These are phyloP conservation scores for Penicillium brevicompactum DNA, from an alignment of 2,329 filamentous ascomycete genomes.

Conservation along the genomic window DNA sequence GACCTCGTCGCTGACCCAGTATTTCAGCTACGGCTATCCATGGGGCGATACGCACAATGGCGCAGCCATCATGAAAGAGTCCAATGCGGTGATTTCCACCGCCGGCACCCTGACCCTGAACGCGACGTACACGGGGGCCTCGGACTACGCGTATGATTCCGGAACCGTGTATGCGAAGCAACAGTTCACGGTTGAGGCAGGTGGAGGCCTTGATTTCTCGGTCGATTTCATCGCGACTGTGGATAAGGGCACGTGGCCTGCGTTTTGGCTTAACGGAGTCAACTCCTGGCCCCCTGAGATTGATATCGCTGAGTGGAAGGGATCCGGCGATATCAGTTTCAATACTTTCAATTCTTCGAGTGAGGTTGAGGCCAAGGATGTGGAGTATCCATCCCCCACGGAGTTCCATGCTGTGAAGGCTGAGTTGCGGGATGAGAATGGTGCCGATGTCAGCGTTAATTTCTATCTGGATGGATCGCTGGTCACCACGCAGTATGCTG, in stretches of 20 bases:
- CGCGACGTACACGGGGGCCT: slow-evolving; percentile 43
- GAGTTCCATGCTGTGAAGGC: slow-evolving; percentile 55
- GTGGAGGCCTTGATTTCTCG: slow-evolving; percentile 43
- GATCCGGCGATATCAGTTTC: slow-evolving; percentile 41
- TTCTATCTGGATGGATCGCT: slow-evolving; percentile 58
- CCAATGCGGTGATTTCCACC: slow-evolving; percentile 49
- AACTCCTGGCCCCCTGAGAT: slow-evolving; percentile 62
- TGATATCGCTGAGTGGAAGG: slow-evolving; percentile 65
- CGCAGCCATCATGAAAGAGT: slow-evolving; percentile 54
- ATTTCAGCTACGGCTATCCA: slow-evolving; percentile 59
- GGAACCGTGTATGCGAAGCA: slow-evolving; percentile 50
- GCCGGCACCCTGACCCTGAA: slow-evolving; percentile 51
- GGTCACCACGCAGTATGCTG: slow-evolving; percentile 55
- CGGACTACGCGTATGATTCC: slow-evolving; percentile 55
- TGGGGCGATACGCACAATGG: slow-evolving; percentile 63
- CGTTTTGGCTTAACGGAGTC: slow-evolving; percentile 61
- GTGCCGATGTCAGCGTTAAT: slow-evolving; percentile 54
- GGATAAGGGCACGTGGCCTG: slow-evolving; percentile 56
- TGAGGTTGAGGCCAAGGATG: slow-evolving; percentile 50
- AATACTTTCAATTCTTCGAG: slow-evolving; percentile 43
- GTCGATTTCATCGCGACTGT: slow-evolving; percentile 44
- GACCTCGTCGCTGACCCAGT: slow-evolving; percentile 34
- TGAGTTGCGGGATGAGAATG: slow-evolving; percentile 56
- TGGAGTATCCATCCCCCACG: slow-evolving; percentile 50
- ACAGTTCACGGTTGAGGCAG: slow-evolving; percentile 41